Base-by-base conservation (phyloP, 139 green algal genomes). In the Microglena sp. region DNA sequence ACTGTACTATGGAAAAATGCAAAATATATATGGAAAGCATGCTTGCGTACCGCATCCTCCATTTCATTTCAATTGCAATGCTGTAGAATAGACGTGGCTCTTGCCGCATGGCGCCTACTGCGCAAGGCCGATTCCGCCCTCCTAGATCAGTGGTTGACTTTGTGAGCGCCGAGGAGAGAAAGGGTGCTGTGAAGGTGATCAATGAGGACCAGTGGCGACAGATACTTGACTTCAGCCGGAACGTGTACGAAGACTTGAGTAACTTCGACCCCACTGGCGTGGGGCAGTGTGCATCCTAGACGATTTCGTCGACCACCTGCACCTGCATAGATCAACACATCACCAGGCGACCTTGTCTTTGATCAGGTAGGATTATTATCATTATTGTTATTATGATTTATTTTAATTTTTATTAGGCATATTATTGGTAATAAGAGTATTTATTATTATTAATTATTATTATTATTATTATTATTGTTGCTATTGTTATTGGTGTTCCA, bases 121-220 rank as follows among this genome's bases (percentile, higher is more conserved):
- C 33, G 65, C 5, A 46, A 18, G 79, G 77, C 1, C 71, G 85
- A 4, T 92, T 92, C 66, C 64, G 85, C n/a, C 5, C 79, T 90
- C 29, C 61, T 92, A 45, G 69, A 85, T 21, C 60, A 63, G 4
- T 92, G 77, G 77, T 80, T 33, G 55, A 53, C 1, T 92, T 84
- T 45, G 64, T 86, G 34, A 24, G 21, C 24, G 26, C 22, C 15
- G 35, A 69, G 3, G 35, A 67, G 4, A 40, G 24, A 11, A 62
- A 54, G 3, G 69, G 55, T 28, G n/a, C 22, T 0, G 1, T 65
- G 1, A 34, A 6, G 5, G 77, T 89, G 15, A 69, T 92, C 1
- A 77, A 62, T 3, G 81, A 92, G 55, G 85, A 92, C 72, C 83
- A 80, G 7, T 92, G 85, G 85, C 65, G 81, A 0, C 78, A 88